Base-by-base conservation (phyloP, 192 early-diverging fungal genomes). In the Umbelopsis sp. region DNA sequence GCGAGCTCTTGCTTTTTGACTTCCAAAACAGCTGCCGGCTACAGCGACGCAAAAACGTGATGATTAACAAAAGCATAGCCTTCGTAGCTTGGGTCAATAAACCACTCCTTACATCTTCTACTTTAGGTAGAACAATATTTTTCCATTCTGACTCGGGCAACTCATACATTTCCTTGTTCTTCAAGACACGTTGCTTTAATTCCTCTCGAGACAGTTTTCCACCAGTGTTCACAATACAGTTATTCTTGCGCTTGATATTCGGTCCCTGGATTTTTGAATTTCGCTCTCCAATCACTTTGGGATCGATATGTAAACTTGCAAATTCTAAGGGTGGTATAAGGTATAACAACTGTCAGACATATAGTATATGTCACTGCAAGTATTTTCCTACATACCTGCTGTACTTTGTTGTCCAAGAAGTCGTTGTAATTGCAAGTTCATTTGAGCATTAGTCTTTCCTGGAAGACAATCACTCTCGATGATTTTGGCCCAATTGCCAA, bases 401-500 rank as follows among this genome's bases (percentile, higher is more conserved):
- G 94, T 97, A 81, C 92, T 94, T 74, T 98, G 96, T 75, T 98
- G 95, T 0, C 96, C 96, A 1, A 98, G 86, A 86, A 98, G 87
- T 37, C 96, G 84, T 76, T 98, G 96, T 20, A 92, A 89, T 71
- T 98, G 96, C 46, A 98, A 76, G 82, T 98, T 97, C 91, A 97
- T 93, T 80, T 98, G 96, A 9, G 96, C 94, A 67, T 94, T 96
- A n/a, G 94, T 97, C 71, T 98, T 98, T 49, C 95, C 96, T 10
- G 94, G 94, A 4, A 98, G 79, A 71, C 92, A 92, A 46, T 89
- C 88, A 23, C 87, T 89, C 66, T 94, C 95, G 74, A 97, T 93
- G 71, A 98, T 96, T 71, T 95, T 93, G 77, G 91, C 91, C 96
- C 96, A 98, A 78, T 97, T 96, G 30, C 96, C 96, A 37, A 98